Evolutionary conservation across 2,329 filamentous ascomycete genomes (phyloP), one percentile per base, ranked within the genome.

Genomic region (Leptoxyphium fumago): DNA sequence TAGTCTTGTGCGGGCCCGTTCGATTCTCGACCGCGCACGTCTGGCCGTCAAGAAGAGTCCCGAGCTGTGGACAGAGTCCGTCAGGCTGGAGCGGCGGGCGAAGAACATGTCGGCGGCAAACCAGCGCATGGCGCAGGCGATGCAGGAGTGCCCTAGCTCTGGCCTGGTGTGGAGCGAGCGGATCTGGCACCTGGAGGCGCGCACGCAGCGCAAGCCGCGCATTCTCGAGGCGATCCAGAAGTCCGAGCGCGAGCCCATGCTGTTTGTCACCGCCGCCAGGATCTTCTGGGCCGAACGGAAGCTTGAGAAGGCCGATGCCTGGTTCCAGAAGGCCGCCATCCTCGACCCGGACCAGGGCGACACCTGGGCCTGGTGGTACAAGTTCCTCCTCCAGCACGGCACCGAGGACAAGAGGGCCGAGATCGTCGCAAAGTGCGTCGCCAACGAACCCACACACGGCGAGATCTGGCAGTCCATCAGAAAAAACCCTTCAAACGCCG

Each of bases 291-390:
- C 77, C 9, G 91, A 98, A 66, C 75, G 91, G 45, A 81, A 82
- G 59, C 72, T 98, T 18, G 91, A 96, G 53, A 94, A 95, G 63
- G 89, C 91, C 2, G 83, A 88, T 64, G 88, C 78, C 51, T 98
- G 91, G 91, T 98, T 98, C 62, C 87, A 95, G 65, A 94, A 94
- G 65, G 91, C 91, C 0, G 79, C 95, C 45, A 72, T 94, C 43
- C 70, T 91, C 10, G 87, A 98, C 57, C 78, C 81, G 30, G 88
- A 96, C 61, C 68, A 78, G 42, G 91, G 91, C 42, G 93, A 98
- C 67, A 84, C 80, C 10, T 98, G 93, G 93, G 89, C 87, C 15
- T 98, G 89, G 89, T 98, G 95, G 64, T 91, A 87, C 64, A 88
- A 89, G 63, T 98, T 96, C 62, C 60, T 96, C 51, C 61, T 79